These are phyloP conservation scores for Gnaphalium uliginosum DNA, from an alignment of 129 eudicot genomes.

Conservation along the genomic window DNA sequence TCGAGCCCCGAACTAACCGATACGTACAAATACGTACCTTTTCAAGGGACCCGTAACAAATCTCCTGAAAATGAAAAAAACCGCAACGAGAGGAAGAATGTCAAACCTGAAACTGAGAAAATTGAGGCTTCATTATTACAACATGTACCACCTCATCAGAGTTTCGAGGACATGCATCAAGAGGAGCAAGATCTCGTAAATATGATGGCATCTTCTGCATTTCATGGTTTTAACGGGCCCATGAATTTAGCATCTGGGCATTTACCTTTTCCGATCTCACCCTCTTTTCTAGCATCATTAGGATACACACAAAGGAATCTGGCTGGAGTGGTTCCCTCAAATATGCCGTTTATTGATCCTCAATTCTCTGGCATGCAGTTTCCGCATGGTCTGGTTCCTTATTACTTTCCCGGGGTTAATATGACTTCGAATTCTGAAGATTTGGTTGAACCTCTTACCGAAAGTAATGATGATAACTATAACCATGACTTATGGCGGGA, in stretches of 20 bases:
- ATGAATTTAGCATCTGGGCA: slow-evolving; percentile 55
- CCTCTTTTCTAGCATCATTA: slow-evolving; percentile 64
- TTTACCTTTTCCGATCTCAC: slow-evolving; percentile 62
- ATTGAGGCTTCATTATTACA: slow-evolving; percentile 42
- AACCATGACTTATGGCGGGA: slow-evolving; percentile 65
- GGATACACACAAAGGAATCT: slow-evolving; percentile 67
- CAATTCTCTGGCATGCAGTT: slow-evolving; percentile 58
- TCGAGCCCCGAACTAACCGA: slow-evolving; percentile 95
- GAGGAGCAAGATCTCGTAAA: slow-evolving; percentile 88
- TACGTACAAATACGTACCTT: slow-evolving; percentile 45
- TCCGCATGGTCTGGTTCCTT: slow-evolving; percentile 76
- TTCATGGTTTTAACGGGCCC: slow-evolving; percentile 70
- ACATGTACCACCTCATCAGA: slow-evolving; percentile 41
- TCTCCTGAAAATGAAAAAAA: slow-evolving; percentile 43
- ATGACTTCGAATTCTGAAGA: slow-evolving; percentile 48
- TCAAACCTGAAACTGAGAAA: slow-evolving; percentile 47
- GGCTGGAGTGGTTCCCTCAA: slow-evolving; percentile 63
- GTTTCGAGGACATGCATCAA: slow-evolving; percentile 62
- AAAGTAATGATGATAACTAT: slow-evolving; percentile 36
- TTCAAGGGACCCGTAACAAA: slow-evolving; percentile 48
- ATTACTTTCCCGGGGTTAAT: slow-evolving; percentile 58
- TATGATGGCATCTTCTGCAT: slow-evolving; percentile 76
- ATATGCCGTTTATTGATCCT: slow-evolving; percentile 67
- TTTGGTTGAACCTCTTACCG: slow-evolving; percentile 41
- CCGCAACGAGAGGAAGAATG: slow-evolving; percentile 51